Conservation (phyloP, 371 early-diverging fungal genomes). For the Gilbertella persicaria region DNA sequence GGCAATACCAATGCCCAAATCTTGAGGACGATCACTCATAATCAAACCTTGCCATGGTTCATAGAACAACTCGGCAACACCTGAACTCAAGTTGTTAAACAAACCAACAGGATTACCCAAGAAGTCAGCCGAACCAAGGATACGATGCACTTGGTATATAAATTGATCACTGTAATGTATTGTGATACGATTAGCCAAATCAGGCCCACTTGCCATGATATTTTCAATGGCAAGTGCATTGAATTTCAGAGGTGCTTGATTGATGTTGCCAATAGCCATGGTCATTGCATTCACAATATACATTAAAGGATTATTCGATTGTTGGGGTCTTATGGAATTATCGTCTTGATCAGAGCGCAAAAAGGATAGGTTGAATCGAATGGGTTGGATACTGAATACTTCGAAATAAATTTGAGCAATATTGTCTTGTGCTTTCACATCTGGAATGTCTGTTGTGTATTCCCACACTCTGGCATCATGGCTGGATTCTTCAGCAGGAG, state of each 20-base stretch:
- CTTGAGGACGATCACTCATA: slow-evolving; percentile 94
- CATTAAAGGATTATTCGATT: background rate
- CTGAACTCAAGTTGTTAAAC: slow-evolving; percentile 93
- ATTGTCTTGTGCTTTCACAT: slow-evolving; percentile 66
- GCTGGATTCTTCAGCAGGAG: background rate
- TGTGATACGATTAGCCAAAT: slow-evolving; percentile 77
- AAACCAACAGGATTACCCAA: slow-evolving; percentile 98
- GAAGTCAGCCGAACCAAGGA: slow-evolving; percentile 96
- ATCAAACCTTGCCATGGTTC: slow-evolving; percentile 97
- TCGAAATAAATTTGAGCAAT: slow-evolving; percentile 90
- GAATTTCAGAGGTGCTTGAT: slow-evolving; percentile 87
- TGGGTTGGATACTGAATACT: slow-evolving; percentile 90
- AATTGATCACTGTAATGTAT: slow-evolving; percentile 90
- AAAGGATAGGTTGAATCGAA: slow-evolving; percentile 93
- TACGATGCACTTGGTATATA: slow-evolving; percentile 88
- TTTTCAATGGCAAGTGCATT: slow-evolving; percentile 93
- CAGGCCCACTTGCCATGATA: slow-evolving; percentile 75
- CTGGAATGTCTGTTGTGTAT: slow-evolving; percentile 68
- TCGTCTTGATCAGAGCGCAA: slow-evolving; percentile 80
- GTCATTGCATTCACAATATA: slow-evolving; percentile 88
- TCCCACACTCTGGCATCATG: slow-evolving; percentile 39
- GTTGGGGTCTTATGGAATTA: slow-evolving; percentile 28
- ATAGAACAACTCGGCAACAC: slow-evolving; percentile 95
- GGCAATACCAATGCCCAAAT: slow-evolving; percentile 92
- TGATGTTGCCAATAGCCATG: slow-evolving; percentile 96